Evolutionary conservation across 306 rosid genomes (phyloP).

Genomic region (Quillaja saponaria): DNA sequence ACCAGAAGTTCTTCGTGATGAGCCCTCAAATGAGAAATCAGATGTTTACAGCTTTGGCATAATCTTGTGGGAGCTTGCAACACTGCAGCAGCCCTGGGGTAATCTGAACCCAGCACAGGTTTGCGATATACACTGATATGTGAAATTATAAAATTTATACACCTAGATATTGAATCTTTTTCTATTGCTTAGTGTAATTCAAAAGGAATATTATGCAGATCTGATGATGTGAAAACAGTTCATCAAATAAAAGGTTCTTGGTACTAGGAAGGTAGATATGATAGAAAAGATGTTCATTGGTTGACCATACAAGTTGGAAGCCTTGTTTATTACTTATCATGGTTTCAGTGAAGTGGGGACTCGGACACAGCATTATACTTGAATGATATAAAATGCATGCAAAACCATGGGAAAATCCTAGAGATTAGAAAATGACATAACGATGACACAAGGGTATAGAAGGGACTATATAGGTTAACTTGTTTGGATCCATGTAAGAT

Average conservation of each 20-base stretch:
- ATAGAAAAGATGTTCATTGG: conserved; percentile 24
- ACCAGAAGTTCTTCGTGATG: conserved; percentile 99
- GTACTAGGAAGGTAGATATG: conserved; percentile 21
- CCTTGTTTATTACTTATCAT: no score
- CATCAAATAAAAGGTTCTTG: conserved; percentile 9
- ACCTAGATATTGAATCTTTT: conserved; percentile 20
- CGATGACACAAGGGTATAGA: no score
- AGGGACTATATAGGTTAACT: no score
- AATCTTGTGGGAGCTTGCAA: conserved; percentile 91
- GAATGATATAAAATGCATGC: no score
- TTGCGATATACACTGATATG: conserved; percentile 26
- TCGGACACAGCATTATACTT: no score
- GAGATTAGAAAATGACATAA: no score
- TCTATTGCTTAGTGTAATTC: conserved; percentile 22
- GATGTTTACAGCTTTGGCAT: conserved; percentile 97
- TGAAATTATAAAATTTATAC: conserved; percentile 20
- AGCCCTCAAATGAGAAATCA: conserved; percentile 94
- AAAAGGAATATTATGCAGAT: not conserved
- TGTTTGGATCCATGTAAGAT: no score
- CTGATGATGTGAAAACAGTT: conserved; percentile 15
- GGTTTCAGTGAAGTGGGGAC: no score
- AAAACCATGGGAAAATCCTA: no score
- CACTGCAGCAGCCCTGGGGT: conserved; percentile 93
- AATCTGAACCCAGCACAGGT: conserved; percentile 97
- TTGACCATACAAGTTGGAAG: no score